Evolutionary conservation across 306 rosid species (phyloP).

Genomic region (Cicer judaicum): DNA sequence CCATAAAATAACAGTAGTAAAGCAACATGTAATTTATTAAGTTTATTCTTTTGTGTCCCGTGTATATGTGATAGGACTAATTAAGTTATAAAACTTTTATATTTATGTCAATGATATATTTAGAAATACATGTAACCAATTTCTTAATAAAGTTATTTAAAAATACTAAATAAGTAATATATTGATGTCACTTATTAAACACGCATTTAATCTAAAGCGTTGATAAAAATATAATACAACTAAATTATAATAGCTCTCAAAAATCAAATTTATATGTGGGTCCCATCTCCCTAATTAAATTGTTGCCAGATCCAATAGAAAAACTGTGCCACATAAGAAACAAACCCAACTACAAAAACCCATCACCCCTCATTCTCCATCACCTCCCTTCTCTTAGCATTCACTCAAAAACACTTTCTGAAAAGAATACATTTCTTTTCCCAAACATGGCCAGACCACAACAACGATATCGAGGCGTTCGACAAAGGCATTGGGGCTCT

Average conservation of each 20-base stretch:
- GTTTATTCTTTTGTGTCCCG: not conserved
- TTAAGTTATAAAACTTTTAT: not conserved
- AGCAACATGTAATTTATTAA: not conserved
- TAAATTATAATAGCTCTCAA: too few relatives aligned
- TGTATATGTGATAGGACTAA: not conserved
- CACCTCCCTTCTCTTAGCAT: slow-evolving; percentile 42
- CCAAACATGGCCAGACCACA: slow-evolving; percentile 85
- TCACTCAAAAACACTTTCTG: slow-evolving; percentile 42
- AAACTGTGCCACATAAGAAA: slow-evolving; percentile 32
- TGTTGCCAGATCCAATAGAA: slow-evolving; percentile 53
- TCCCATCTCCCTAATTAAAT: slow-evolving; percentile 55
- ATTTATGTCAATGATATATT: not conserved
- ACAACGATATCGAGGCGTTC: slow-evolving; percentile 92
- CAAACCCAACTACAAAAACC: slow-evolving; percentile 68
- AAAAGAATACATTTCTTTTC: slow-evolving; percentile 50
- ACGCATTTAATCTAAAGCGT: too few relatives aligned
- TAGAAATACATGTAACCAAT: slow-evolving; percentile 48
- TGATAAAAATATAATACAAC: too few relatives aligned
- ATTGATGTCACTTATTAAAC: too few relatives aligned
- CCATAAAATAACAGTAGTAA: too few relatives aligned
- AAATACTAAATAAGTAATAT: too few relatives aligned
- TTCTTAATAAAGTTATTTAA: not conserved
- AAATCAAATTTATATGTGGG: slow-evolving; percentile 47
- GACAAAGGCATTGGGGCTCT: slow-evolving; percentile 99
- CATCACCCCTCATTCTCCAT: slow-evolving; percentile 40